Evolutionary conservation across 2,329 filamentous ascomycete species (phyloP), one percentile per base, ranked within the genome.

Genomic region (Aureobasidium sp.): DNA sequence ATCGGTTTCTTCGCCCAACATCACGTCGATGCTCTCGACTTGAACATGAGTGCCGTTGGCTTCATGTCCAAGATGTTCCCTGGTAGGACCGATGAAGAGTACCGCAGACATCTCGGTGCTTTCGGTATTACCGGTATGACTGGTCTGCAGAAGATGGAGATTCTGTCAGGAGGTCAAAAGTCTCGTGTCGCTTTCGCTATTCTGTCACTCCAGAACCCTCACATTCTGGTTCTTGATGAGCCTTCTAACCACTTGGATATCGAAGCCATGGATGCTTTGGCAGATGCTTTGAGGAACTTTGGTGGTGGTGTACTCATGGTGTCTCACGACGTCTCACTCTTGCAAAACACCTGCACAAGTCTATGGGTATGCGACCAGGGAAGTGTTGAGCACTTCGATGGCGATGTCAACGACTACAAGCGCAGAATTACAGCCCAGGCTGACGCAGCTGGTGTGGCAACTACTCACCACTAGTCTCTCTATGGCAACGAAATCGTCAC

Each of bases 221-320:
- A 99, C 72, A 97, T 99, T 67, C 83, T 99, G 50, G 93, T 99
- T 64, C 89, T 99, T 57, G 94, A 99, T 83, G 94, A 99, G 76
- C 94, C 94, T 73, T 96, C 91, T 66, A 99, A 99, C 80, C 94
- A 99, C 76, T 80, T 99, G 69, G 94, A 99, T 84, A 97, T 99
- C 69, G 94, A 99, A 76, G 94, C 94, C 66, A 97, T 99, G 94
- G 94, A 99, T 74, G 93, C 94, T 11, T 80, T 99, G 58, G 87
- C 90, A 5, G 86, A 88, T 34, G 94, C 94, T 16, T 80, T 99
- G 68, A 83, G 86, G 68, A 84, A 87, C 66, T 99, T 97, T 78
- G 84, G 96, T 77, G 94, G 94, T 64, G 94, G 94, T 74, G 92
- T 99, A 61, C 79, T 99, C 70, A 97, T 99, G 91, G 94, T 99